Base-by-base conservation (phyloP, 1,139 yeast genomes). In the Debaryomyces psychrophilus region DNA sequence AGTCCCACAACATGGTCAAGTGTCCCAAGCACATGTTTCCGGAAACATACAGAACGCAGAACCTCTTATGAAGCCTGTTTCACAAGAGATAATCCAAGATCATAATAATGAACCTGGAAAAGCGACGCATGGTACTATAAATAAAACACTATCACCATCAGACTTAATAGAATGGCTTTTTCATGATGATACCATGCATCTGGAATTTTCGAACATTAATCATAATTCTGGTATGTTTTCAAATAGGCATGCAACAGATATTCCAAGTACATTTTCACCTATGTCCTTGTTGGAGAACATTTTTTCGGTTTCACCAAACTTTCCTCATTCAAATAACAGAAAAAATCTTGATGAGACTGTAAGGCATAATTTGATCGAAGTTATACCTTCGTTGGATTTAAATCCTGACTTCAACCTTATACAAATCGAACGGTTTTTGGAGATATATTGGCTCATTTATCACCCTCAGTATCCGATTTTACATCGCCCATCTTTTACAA, bases 391-490 rank as follows among this genome's bases (percentile, higher is more conserved):
- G 1, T 53, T 73, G 18, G 62, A 57, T n/a, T 37, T 52, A 17
- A 63, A 65, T 44, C 60, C 57, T 1, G 71, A 68, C 42, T 66
- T 70, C 47, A 62, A 53, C 1, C 23, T 56, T 5, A 44, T 53
- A 2, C 64, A 62, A 31, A 56, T 66, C n/a, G 67, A 64, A 42
- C 35, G 60, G 23, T 63, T 59, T 42, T 54, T 67, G 31, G 68
- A 65, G 41, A 54, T 62, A 33, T 83, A 73, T 58, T 83, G 88
- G 89, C 60, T 63, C 5, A 67, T 73, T 17, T 82, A 77, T 62
- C 87, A 83, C 56, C 76, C 80, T 5, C 87, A 83, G 58, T 79
- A 74, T 51, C 84, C 87, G 1, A 68, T 84, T 33, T 58, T 84
- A 31, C 89, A 83, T 53, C 68, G 73, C 42, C 87, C 88, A 1